phyloP scores from a whole-genome alignment of 83 land plant genomes.

The Picea engelmannii region DNA sequence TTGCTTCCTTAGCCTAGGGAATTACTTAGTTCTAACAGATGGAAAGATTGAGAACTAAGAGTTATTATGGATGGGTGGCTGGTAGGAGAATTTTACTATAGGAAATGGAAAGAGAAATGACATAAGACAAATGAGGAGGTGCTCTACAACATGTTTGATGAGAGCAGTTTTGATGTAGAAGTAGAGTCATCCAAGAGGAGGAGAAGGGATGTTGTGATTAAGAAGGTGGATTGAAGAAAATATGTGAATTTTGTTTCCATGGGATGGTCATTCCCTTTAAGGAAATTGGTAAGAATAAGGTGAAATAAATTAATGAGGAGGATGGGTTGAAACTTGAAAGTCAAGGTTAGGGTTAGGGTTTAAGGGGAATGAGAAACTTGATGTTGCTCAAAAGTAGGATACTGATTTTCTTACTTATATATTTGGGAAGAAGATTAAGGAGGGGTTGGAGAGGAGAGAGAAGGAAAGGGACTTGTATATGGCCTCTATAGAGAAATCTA shows the following conservation, averaged over 20 bases:
- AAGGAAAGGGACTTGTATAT: constrained; percentile 28
- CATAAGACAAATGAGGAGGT: constrained; percentile 84
- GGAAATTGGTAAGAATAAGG: constrained; percentile 56
- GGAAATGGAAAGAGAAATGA: constrained; percentile 59
- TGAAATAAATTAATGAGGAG: constrained; percentile 21
- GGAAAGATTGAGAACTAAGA: too few relatives aligned
- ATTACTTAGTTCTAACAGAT: too few relatives aligned
- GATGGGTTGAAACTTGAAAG: constrained; percentile 5
- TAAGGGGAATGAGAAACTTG: constrained; percentile 18
- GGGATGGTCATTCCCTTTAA: constrained; percentile 76
- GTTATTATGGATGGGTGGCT: constrained; percentile 85
- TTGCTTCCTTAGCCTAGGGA: too few relatives aligned
- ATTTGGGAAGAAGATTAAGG: constrained; percentile 81
- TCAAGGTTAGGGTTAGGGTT: neutral
- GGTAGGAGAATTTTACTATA: constrained; percentile 79
- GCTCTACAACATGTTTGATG: constrained; percentile 52
- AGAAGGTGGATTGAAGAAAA: constrained; percentile 60
- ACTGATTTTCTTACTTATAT: constrained; percentile 58
- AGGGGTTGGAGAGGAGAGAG: constrained; percentile 66
- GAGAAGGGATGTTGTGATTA: constrained; percentile 25
- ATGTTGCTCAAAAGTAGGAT: constrained; percentile 3
- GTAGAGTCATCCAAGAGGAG: constrained; percentile 16
- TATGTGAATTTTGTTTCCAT: constrained; percentile 81
- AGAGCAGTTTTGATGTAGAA: constrained; percentile 56
- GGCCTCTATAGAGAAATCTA: constrained; percentile 37